These are phyloP conservation scores for Kwoniella botswanensis DNA, from an alignment of 768 basidiomycete species.

Conservation along the genomic window DNA sequence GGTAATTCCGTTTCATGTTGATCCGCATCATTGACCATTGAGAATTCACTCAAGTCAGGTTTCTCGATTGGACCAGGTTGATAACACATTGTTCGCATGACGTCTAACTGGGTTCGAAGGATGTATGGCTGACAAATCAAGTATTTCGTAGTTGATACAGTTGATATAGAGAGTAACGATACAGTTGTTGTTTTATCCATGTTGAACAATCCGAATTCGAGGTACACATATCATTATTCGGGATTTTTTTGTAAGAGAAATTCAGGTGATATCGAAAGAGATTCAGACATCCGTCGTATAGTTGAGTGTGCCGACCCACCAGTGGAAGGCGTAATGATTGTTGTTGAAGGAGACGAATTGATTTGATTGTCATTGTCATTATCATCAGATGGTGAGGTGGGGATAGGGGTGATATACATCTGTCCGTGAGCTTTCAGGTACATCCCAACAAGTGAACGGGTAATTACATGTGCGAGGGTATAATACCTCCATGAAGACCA, in stretches of 20 bases:
- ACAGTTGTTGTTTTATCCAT: no score
- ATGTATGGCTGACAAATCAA: conserved; percentile 35
- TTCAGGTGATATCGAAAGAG: conserved; percentile 9
- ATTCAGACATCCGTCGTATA: conserved; percentile 6
- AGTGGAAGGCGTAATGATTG: background rate
- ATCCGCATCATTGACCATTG: conserved; percentile 25
- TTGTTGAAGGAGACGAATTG: background rate
- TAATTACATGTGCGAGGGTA: conserved; percentile 50
- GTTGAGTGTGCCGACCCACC: background rate
- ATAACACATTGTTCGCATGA: conserved; percentile 47
- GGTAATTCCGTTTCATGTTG: conserved; percentile 13
- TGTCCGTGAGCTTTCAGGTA: conserved; percentile 45
- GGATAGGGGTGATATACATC: conserved; percentile 7
- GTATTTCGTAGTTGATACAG: background rate
- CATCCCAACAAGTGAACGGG: conserved; percentile 14
- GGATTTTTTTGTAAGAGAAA: conserved; percentile 7
- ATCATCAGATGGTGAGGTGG: background rate
- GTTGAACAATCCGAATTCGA: no score
- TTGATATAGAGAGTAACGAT: background rate
- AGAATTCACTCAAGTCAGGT: conserved; percentile 48
- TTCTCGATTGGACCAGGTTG: conserved; percentile 44
- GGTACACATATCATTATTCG: background rate
- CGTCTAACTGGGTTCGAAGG: conserved; percentile 40
- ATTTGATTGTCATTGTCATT: background rate
- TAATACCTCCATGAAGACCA: conserved; percentile 57